These are phyloP conservation scores for Morella rubra DNA, from an alignment of 306 rosid species.

Conservation along the genomic window DNA sequence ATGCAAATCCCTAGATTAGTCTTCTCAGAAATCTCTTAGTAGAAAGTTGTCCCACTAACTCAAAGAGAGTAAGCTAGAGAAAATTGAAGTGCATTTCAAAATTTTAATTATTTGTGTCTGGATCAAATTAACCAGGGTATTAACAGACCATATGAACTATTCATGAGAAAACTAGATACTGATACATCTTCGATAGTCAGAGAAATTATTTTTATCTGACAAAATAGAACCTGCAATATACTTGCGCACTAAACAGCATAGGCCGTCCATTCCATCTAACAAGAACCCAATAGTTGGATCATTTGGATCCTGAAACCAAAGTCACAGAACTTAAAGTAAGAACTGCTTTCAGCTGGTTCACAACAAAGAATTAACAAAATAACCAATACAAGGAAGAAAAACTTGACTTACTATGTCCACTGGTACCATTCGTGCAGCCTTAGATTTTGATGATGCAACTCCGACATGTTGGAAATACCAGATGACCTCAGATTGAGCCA, in stretches of 20 bases:
- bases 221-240: conserved; percentile 80
- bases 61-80: background rate
- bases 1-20: background rate
- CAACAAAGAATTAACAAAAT: conserved; percentile 15
- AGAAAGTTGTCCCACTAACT: background rate
- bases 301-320: conserved; percentile 76
- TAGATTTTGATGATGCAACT: conserved; percentile 83
- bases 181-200: background rate
- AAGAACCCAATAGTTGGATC: conserved; percentile 96
- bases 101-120: background rate
- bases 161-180: background rate
- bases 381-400: conserved; percentile 16
- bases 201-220: background rate
- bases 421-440: conserved; percentile 62
- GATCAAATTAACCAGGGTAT: background rate
- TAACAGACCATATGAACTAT: background rate
- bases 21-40: background rate
- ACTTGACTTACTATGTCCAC: conserved; percentile 77
- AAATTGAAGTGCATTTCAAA: background rate
- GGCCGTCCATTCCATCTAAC: conserved; percentile 91
- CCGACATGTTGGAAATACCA: conserved; percentile 98
- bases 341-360: conserved; percentile 24
- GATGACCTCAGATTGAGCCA: conserved; percentile 91
- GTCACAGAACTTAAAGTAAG: conserved; percentile 28
- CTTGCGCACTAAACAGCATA: conserved; percentile 95